Percentiles rank a stretch among this genome's conserved stretches.
These are phyloP conservation scores for Calonectria montana DNA, from an alignment of 2,329 filamentous ascomycete genomes.

Conservation along the genomic window DNA sequence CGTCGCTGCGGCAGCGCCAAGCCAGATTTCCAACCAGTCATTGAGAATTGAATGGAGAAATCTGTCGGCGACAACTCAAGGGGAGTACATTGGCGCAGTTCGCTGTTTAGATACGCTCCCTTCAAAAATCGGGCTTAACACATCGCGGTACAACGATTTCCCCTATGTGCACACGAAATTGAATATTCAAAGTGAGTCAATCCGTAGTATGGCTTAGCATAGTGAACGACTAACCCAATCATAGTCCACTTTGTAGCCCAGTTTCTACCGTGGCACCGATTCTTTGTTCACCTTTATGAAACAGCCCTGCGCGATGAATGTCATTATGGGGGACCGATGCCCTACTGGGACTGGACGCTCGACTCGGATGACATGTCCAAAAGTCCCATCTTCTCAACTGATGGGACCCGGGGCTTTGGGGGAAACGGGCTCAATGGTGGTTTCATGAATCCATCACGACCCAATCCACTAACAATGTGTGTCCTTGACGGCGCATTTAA, in stretches of 20 bases:
- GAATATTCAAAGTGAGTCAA: background rate
- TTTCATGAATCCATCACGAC: background rate
- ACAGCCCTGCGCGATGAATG: background rate
- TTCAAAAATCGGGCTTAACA: constrained; percentile 1
- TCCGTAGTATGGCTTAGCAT: background rate
- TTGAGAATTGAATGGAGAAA: background rate
- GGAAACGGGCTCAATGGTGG: background rate
- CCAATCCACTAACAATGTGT: background rate
- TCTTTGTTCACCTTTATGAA: background rate
- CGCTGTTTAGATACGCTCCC: background rate
- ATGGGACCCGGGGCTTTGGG: background rate
- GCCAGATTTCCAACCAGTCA: background rate
- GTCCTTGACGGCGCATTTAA: background rate
- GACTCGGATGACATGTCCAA: background rate
- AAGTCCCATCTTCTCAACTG: background rate
- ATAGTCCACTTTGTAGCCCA: background rate
- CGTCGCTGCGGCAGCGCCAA: background rate
- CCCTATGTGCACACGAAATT: background rate
- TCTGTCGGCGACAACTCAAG: background rate
- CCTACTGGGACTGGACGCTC: background rate
- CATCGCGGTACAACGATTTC: background rate
- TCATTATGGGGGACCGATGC: background rate
- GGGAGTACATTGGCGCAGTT: background rate
- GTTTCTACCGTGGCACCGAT: background rate
- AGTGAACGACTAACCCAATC: background rate